phyloP scores from a whole-genome alignment of 805 yeast species.

The Saccharomycopsis fermentans region DNA sequence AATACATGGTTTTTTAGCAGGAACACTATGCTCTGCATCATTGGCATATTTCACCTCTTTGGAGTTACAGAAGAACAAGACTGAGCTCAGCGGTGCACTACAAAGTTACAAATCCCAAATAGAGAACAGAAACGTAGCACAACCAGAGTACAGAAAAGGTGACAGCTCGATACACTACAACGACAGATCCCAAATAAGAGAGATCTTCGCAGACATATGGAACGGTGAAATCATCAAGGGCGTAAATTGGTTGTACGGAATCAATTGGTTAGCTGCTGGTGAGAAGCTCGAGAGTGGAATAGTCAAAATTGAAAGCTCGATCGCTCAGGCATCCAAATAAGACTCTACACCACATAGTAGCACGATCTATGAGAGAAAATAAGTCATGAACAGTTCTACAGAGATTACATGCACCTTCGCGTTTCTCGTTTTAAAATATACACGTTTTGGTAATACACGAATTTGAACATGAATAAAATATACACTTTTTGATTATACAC shows the following conservation, averaged over 20 bases:
- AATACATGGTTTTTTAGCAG: constrained; percentile 18
- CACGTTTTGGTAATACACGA: too few species aligned
- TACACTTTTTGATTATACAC: too few species aligned
- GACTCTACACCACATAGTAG: too few species aligned
- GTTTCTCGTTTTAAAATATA: too few species aligned
- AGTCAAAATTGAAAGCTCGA: constrained; percentile 1
- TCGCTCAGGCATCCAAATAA: neutral
- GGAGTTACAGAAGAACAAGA: constrained; percentile 11
- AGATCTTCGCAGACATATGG: constrained; percentile 18
- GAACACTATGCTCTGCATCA: constrained; percentile 15
- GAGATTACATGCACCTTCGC: too few species aligned
- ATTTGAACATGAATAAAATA: too few species aligned
- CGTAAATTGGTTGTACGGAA: constrained; percentile 18
- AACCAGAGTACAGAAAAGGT: neutral
- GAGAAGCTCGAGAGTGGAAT: constrained; percentile 14
- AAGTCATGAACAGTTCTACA: too few species aligned
- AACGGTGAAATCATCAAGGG: constrained; percentile 17
- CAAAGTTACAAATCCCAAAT: constrained; percentile 7
- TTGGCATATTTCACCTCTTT: constrained; percentile 15
- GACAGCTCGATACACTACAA: constrained; percentile 10
- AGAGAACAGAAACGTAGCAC: constrained; percentile 8
- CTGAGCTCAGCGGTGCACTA: constrained; percentile 1
- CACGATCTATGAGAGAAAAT: too few species aligned
- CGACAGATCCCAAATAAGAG: constrained; percentile 15
- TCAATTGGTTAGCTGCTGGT: constrained; percentile 17